Evolutionary conservation across 1,139 yeast species (phyloP).

Genomic region (Yamadazyma sp.): DNA sequence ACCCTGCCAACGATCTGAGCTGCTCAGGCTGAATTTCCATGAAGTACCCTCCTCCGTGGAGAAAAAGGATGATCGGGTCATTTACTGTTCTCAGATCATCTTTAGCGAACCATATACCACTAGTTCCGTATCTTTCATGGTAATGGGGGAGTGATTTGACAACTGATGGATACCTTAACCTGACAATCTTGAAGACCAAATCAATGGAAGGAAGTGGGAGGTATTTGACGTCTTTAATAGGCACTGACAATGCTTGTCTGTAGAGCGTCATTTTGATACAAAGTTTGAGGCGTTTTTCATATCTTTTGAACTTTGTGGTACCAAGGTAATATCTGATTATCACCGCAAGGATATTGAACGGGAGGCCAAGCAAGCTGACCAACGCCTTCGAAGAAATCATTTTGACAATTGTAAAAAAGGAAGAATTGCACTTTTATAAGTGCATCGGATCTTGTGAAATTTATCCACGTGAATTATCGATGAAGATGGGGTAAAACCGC

Average conservation of each 20-base stretch:
- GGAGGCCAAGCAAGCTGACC: conserved; percentile 8
- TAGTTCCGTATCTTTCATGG: conserved; percentile 34
- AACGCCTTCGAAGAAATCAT: conserved; percentile 8
- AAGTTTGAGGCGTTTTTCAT: conserved; percentile 16
- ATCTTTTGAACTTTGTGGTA: conserved; percentile 18
- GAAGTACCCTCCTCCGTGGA: conserved; percentile 48
- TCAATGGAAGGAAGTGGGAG: conserved; percentile 4
- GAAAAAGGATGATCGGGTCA: conserved; percentile 39
- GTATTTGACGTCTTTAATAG: conserved; percentile 15
- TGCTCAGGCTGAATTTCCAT: conserved; percentile 36
- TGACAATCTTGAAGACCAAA: conserved; percentile 7
- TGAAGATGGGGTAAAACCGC: background rate
- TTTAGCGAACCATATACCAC: conserved; percentile 39
- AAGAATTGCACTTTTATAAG: background rate
- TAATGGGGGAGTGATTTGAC: conserved; percentile 23
- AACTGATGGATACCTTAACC: background rate
- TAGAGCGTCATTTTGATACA: conserved; percentile 22
- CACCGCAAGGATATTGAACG: conserved; percentile 10
- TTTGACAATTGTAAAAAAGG: no score
- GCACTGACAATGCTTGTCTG: conserved; percentile 18
- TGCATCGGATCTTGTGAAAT: conserved; percentile 5
- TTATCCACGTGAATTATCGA: background rate
- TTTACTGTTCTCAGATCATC: conserved; percentile 20
- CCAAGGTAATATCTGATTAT: conserved; percentile 21
- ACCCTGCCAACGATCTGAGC: conserved; percentile 28